Base-by-base conservation (phyloP, 2,329 filamentous ascomycete genomes). In the Dactylellina leptospora region DNA sequence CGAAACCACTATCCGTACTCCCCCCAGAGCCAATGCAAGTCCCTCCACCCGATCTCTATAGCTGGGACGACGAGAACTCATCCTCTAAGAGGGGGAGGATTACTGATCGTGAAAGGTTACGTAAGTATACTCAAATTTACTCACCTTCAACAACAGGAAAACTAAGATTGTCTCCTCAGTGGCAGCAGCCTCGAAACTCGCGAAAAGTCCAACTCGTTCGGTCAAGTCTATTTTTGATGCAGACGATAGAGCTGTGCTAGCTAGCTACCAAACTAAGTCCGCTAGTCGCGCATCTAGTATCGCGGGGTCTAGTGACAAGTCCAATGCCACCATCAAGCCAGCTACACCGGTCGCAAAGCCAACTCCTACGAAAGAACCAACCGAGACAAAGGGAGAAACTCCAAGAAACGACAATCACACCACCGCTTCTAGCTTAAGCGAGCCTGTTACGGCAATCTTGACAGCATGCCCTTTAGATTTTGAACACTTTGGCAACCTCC, bases 401-500 rank as follows among this genome's bases (percentile, higher is more conserved):
- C n/a, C n/a, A n/a, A n/a, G n/a, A n/a, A n/a, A n/a, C n/a, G n/a
- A n/a, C n/a, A n/a, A n/a, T n/a, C n/a, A n/a, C n/a, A 54, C 30
- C 18, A 13, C 23, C 9, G 8, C 36, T 5, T 40, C 51, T 27
- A 58, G 20, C 42, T 18, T 3, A 2, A 42, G 22, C 30, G 18
- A 20, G 9, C 1, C 30, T 3, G 9, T 20, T 36, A 23, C 64
- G 3, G 20, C 9, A 4, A 55, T 44, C 20, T n/a, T 62, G 13
- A 58, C 48, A n/a, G 28, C 38, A 5, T 11, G 58, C 6, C 68
- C 68, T 5, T 13, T 38, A 2, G 40, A 18, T 40, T 72, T 72
- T 23, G 9, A 55, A 11, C 68, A 72, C 25, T n/a, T n/a, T 3
- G 68, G 68, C 25, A 72, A 48, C 13, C 8, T 54, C 16, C 59